Percentiles rank a stretch among this genome's conserved stretches.
These are phyloP conservation scores for Debaryomycetaceae sp. DNA, from an alignment of 1,139 yeast species.

Conservation along the genomic window DNA sequence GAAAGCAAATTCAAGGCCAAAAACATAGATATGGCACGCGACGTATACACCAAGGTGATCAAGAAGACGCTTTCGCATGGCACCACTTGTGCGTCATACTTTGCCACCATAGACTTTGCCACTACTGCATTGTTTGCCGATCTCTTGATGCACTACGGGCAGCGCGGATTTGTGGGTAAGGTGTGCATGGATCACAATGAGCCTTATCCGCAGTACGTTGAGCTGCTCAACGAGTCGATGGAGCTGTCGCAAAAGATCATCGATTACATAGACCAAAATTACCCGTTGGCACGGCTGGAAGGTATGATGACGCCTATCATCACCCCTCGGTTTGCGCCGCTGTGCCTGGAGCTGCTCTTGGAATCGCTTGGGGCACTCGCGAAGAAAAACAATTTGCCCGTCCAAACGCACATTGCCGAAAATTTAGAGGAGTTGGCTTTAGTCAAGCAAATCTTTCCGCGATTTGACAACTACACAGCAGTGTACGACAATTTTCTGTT, in stretches of 20 bases:
- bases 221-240: constrained; percentile 56
- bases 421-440: constrained; percentile 69
- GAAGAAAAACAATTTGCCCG: constrained; percentile 46
- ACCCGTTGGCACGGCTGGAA: constrained; percentile 1
- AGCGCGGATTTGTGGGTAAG: constrained; percentile 86
- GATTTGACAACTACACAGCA: constrained; percentile 62
- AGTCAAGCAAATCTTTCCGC: constrained; percentile 74
- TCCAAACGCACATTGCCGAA: constrained; percentile 90
- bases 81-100: constrained; percentile 90
- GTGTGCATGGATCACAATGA: constrained; percentile 78
- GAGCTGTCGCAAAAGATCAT: constrained; percentile 55
- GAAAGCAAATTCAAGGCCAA: constrained; percentile 46
- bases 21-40: constrained; percentile 41
- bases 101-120: constrained; percentile 77
- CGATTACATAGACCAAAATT: constrained; percentile 41
- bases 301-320: constrained; percentile 52
- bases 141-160: constrained; percentile 62
- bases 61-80: constrained; percentile 68
- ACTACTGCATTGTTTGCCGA: constrained; percentile 78
- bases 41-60: constrained; percentile 63
- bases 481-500: constrained; percentile 68
- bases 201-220: constrained; percentile 67
- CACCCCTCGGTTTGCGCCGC: constrained; percentile 94
- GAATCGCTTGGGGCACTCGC: constrained; percentile 61
- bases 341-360: constrained; percentile 66